Evolutionary conservation across 768 basidiomycete species (phyloP), one percentile per base, ranked within the genome.

Genomic region (Clavulina sp.): DNA sequence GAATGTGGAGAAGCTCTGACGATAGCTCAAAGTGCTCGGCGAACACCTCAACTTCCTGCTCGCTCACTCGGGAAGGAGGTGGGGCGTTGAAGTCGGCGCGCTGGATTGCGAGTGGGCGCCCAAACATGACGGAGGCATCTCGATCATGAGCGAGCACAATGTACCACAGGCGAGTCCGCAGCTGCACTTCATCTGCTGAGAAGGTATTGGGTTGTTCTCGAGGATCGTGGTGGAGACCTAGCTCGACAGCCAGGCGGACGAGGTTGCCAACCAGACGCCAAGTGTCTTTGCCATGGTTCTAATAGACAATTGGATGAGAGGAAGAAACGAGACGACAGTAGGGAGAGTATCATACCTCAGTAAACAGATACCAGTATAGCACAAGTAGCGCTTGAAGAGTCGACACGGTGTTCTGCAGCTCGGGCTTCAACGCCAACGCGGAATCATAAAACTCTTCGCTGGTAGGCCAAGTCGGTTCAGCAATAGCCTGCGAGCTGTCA

Each of bases 221-320:
- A 3, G 86, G 86, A 61, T 89, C 84, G 58, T 88, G 86, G 57
- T 89, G 87, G 41, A 89, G 69, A 24, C 86, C 86, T 2, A 89
- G 72, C 64, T 89, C 86, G 57, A 87, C 77, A 16, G 82, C 74
- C 9, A 89, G 71, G 3, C 85, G 78, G 28, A 88, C 84, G 33
- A 89, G 73, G 54, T 79, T 83, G 29, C 86, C 86, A 49, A 85
- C 84, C 9, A 89, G 75, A 50, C 86, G 81, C 86, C 86, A 89
- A 2, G 88, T 68, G 0, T 82, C 81, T 56, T 85, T 77, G n/a
- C 85, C 85, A 73, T 86, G 85, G 57, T 84, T 78, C 85, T 88
- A 23, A 28, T 7, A 33, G 23, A 13, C 7, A 5, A 50, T 29
- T 13, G 24, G 43, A 26, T 46, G 7, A 7, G 13, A 26, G 9